Conservation (phyloP, 306 rosid genomes). For the Prosopis cineraria region DNA sequence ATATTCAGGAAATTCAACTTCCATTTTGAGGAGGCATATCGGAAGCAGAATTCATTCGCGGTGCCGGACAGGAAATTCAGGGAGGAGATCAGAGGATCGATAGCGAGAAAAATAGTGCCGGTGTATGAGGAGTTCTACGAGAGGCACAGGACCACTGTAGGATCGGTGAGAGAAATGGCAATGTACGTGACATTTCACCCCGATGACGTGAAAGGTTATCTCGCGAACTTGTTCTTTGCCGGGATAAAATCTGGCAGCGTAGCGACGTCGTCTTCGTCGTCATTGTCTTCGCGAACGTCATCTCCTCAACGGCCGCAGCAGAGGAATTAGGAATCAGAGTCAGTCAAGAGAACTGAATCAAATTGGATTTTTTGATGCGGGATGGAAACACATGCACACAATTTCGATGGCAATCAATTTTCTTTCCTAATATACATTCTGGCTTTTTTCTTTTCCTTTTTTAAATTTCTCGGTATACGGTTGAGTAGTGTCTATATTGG, state of each 20-base stretch:
- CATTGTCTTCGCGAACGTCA: conserved; percentile 30
- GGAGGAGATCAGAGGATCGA: conserved; percentile 52
- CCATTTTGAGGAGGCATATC: conserved; percentile 49
- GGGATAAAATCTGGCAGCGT: conserved; percentile 16
- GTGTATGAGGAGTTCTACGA: conserved; percentile 54
- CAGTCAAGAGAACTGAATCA: neutral
- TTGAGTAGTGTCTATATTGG: neutral
- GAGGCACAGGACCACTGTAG: conserved; percentile 34
- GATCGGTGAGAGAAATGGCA: conserved; percentile 17
- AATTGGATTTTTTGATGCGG: neutral
- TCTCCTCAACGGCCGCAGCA: conserved; percentile 27
- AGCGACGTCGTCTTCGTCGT: conserved; percentile 4
- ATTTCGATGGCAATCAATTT: neutral
- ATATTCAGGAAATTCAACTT: conserved; percentile 57
- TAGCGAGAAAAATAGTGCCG: conserved; percentile 44
- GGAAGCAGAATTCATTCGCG: conserved; percentile 49
- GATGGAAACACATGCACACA: neutral
- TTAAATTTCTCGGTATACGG: too few species aligned
- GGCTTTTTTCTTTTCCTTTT: neutral
- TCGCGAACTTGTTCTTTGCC: conserved; percentile 53
- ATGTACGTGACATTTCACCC: conserved; percentile 52
- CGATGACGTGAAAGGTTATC: conserved; percentile 53
- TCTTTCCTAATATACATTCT: neutral
- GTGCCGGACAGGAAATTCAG: conserved; percentile 50
- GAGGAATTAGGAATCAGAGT: neutral